These are phyloP conservation scores for Ogataea hybrid DNA, from an alignment of 1,139 yeast species.

Conservation along the genomic window DNA sequence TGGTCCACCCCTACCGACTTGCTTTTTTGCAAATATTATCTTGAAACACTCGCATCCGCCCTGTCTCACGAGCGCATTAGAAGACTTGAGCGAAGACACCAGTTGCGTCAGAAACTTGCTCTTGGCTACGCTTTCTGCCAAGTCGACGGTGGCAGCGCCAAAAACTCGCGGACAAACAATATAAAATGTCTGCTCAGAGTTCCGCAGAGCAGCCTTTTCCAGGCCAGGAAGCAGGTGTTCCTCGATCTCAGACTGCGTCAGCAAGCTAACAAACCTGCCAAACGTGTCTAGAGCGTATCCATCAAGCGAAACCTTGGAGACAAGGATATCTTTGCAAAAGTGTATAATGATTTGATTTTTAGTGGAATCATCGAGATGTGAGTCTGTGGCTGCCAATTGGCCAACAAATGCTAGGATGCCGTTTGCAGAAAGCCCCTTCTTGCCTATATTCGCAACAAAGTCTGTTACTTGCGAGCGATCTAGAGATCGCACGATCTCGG, in stretches of 20 bases:
- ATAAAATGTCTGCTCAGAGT: conserved; percentile 72
- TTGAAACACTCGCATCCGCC: conserved; percentile 48
- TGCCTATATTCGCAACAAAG: conserved; percentile 15
- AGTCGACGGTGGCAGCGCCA: conserved; percentile 37
- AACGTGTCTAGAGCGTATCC: conserved; percentile 33
- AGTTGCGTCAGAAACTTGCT: conserved; percentile 59
- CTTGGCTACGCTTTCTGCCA: conserved; percentile 37
- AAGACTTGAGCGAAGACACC: conserved; percentile 63
- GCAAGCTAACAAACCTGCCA: conserved; percentile 41
- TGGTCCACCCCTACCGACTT: conserved; percentile 26
- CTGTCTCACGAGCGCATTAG: conserved; percentile 62
- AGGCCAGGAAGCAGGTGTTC: conserved; percentile 54
- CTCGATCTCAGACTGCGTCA: conserved; percentile 45
- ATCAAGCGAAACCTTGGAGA: conserved; percentile 44
- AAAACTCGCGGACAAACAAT: conserved; percentile 51
- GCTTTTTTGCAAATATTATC: conserved; percentile 25
- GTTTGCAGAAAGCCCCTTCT: conserved; percentile 20
- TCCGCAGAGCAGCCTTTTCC: conserved; percentile 76
- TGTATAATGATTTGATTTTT: conserved; percentile 24
- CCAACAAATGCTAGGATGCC: conserved; percentile 27
- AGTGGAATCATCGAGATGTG: conserved; percentile 3
- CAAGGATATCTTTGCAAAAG: conserved; percentile 39
- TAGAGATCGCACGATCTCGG: not conserved
- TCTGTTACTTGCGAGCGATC: not conserved
- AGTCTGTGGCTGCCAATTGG: conserved; percentile 13